Conservation (phyloP, 2,329 filamentous ascomycete species). For the Paracamarosporium sp. region DNA sequence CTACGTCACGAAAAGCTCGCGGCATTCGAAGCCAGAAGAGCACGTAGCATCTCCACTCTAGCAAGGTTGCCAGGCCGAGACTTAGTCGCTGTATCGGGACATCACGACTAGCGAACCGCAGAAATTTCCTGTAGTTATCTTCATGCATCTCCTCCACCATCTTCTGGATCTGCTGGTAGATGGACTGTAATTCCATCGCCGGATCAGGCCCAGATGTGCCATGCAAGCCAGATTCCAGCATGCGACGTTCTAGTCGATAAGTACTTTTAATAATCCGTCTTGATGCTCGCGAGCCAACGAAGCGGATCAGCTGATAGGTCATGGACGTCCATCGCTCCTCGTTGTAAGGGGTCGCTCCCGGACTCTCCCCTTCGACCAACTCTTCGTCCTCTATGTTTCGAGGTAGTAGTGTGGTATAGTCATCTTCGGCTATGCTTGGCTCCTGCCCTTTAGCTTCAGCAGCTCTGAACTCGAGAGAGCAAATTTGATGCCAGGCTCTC, state of each 20-base stretch:
- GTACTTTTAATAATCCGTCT: constrained; percentile 45
- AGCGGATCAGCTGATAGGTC: constrained; percentile 45
- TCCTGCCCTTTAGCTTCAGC: constrained; percentile 50
- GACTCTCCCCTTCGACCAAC: constrained; percentile 43
- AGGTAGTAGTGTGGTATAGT: constrained; percentile 46
- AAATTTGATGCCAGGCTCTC: constrained; percentile 47
- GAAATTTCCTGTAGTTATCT: constrained; percentile 39
- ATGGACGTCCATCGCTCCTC: constrained; percentile 43
- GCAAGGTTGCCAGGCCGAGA: constrained; percentile 37
- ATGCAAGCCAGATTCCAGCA: constrained; percentile 42
- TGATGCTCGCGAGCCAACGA: constrained; percentile 42
- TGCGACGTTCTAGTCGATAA: constrained; percentile 44
- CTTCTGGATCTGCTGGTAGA: constrained; percentile 45
- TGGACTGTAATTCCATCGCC: constrained; percentile 37
- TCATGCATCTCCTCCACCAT: constrained; percentile 45
- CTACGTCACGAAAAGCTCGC: constrained; percentile 42
- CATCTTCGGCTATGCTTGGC: constrained; percentile 44
- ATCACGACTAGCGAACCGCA: constrained; percentile 38
- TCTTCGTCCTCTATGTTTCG: constrained; percentile 49
- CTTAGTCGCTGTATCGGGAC: constrained; percentile 40
- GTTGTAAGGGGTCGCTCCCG: constrained; percentile 36
- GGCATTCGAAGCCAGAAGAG: constrained; percentile 50
- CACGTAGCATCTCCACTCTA: constrained; percentile 47
- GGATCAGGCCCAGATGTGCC: constrained; percentile 42
- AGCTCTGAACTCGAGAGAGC: constrained; percentile 46